A percentile compares a stretch with the other conserved stretches of the same genome.
Conservation (phyloP, 306 rosid genomes). For the Castanopsis chinensis region DNA sequence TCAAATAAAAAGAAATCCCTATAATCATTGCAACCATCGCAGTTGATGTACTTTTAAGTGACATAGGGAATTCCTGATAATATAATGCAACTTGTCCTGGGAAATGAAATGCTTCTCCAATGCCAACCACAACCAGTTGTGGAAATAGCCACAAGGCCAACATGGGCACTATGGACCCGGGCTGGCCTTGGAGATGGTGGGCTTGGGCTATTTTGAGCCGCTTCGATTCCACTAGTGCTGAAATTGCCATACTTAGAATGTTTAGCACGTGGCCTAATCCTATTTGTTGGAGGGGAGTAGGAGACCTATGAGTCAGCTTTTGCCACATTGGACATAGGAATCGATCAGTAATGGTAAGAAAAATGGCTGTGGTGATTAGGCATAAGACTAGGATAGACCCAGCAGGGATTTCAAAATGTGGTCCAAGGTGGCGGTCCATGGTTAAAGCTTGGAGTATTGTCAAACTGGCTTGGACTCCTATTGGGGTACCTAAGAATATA, state of each 20-base stretch:
- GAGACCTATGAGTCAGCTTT: conserved; percentile 26
- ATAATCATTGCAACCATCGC: conserved; percentile 50
- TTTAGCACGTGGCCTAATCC: conserved; percentile 55
- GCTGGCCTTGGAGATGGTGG: neutral
- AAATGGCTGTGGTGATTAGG: conserved; percentile 38
- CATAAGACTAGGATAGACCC: conserved; percentile 33
- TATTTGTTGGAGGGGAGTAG: conserved; percentile 43
- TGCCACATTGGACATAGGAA: conserved; percentile 41
- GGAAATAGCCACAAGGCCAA: conserved; percentile 52
- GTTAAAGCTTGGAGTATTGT: conserved; percentile 56
- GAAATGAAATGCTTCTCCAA: conserved; percentile 75
- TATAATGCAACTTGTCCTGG: conserved; percentile 66
- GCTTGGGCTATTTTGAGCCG: conserved; percentile 39
- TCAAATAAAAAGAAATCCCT: conserved; percentile 45
- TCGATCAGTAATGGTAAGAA: conserved; percentile 41
- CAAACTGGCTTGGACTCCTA: conserved; percentile 39
- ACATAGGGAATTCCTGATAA: conserved; percentile 57
- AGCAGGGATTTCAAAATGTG: conserved; percentile 50
- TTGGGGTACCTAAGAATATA: conserved; percentile 44
- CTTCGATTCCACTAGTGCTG: conserved; percentile 70
- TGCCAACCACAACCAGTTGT: conserved; percentile 48
- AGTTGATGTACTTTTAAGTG: conserved; percentile 50
- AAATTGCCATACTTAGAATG: conserved; percentile 29
- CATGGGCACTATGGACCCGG: conserved; percentile 17
- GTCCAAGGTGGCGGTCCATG: conserved; percentile 55